phyloP scores from a whole-genome alignment of 2,329 filamentous ascomycete species.

The Botrytis elliptica region DNA sequence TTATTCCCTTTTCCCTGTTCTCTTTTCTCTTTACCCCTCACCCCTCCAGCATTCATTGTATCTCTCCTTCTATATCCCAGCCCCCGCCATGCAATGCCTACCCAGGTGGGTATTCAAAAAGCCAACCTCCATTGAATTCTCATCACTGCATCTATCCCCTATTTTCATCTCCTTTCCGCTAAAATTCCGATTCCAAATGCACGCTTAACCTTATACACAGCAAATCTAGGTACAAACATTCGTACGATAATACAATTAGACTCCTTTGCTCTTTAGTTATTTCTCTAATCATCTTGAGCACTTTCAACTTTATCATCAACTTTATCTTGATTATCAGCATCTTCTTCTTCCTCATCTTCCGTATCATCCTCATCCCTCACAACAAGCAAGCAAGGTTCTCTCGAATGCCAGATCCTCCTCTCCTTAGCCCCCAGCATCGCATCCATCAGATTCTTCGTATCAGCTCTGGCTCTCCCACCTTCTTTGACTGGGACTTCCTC shows the following conservation, averaged over 20 bases:
- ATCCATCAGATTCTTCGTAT: constrained; percentile 59
- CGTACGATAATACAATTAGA: neutral
- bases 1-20: neutral
- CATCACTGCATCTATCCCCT: neutral
- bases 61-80: neutral
- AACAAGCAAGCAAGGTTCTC: constrained; percentile 54
- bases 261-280: neutral
- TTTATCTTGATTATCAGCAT: neutral
- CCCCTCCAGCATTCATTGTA: neutral
- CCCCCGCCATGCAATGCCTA: neutral
- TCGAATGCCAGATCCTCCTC: constrained; percentile 63
- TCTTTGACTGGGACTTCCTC: constrained; percentile 36
- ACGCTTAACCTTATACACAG: neutral
- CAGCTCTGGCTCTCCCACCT: constrained; percentile 45
- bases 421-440: constrained; percentile 58
- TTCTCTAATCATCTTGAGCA: neutral
- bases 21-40: too few relatives aligned
- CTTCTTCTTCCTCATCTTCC: constrained; percentile 22
- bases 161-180: neutral
- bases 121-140: neutral
- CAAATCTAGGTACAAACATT: constrained; percentile 9
- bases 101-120: neutral
- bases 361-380: constrained; percentile 48
- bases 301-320: neutral
- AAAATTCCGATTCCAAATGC: neutral